phyloP scores from a whole-genome alignment of 2,329 filamentous ascomycete genomes.

The Cercospora janseana region DNA sequence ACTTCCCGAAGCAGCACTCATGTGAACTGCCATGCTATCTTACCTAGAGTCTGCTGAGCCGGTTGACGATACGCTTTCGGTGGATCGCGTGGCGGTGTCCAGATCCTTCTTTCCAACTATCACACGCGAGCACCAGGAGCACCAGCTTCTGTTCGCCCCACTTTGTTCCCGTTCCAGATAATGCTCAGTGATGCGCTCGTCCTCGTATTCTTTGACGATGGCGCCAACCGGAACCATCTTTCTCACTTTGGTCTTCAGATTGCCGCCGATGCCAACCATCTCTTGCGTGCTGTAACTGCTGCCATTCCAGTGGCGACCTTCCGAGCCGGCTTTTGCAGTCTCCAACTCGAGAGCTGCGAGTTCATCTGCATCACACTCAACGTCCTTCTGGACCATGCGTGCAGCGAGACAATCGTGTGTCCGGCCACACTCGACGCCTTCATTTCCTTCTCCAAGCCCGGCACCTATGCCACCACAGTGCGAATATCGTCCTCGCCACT shows the following conservation, averaged over 20 bases:
- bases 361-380: conserved; percentile 80
- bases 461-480: conserved; percentile 79
- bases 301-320: conserved; percentile 49
- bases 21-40: too few relatives aligned
- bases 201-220: conserved; percentile 81
- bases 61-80: conserved; percentile 31
- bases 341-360: conserved; percentile 51
- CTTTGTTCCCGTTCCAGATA: conserved; percentile 69
- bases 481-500: conserved; percentile 79
- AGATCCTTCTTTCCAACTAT: conserved; percentile 34
- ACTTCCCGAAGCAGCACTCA: neutral
- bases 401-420: conserved; percentile 72
- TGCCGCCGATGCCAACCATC: conserved; percentile 84
- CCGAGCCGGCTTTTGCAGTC: conserved; percentile 31
- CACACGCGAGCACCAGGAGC: conserved; percentile 77
- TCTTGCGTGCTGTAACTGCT: conserved; percentile 82
- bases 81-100: conserved; percentile 24
- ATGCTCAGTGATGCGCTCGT: conserved; percentile 65
- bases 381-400: conserved; percentile 75
- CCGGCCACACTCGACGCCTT: conserved; percentile 85
- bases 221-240: conserved; percentile 77
- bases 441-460: conserved; percentile 82
- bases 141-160: conserved; percentile 75
- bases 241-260: conserved; percentile 84
- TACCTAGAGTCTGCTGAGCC: conserved; percentile 20